Conservation (phyloP, 306 rosid genomes). For the Albizia julibrissin region DNA sequence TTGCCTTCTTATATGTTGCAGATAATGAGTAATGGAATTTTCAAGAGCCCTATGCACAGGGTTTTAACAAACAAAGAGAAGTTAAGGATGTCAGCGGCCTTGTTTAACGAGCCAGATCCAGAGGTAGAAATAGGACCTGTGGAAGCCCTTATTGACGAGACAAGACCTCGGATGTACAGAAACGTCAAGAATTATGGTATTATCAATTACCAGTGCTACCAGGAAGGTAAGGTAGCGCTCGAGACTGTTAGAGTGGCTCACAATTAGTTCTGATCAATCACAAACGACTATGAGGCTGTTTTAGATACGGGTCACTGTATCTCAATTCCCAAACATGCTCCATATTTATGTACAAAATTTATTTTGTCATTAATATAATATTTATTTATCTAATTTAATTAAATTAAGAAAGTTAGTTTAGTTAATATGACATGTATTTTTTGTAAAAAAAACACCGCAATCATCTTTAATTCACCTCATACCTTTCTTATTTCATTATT, state of each 20-base stretch:
- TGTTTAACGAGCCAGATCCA: slow-evolving; percentile 47
- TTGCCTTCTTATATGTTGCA: not conserved
- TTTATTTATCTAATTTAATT: too few species aligned
- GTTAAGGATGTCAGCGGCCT: slow-evolving; percentile 50
- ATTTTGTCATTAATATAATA: too few species aligned
- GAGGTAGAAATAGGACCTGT: slow-evolving; percentile 57
- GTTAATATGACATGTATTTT: too few species aligned
- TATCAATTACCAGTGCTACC: slow-evolving; percentile 47
- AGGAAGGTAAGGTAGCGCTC: slow-evolving; percentile 53
- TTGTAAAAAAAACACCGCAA: too few species aligned
- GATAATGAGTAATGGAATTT: slow-evolving; percentile 62
- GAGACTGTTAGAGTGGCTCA: slow-evolving; percentile 40
- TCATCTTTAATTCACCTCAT: too few species aligned
- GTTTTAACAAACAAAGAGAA: slow-evolving; percentile 49
- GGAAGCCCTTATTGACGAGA: slow-evolving; percentile 37
- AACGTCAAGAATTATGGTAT: slow-evolving; percentile 46
- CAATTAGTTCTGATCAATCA: not conserved
- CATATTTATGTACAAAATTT: too few species aligned
- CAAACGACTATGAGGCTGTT: not conserved
- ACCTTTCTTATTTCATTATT: too few species aligned
- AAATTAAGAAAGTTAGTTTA: too few species aligned
- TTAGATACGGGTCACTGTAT: too few species aligned
- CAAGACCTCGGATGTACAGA: slow-evolving; percentile 46
- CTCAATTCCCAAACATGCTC: too few species aligned
- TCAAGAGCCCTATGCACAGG: slow-evolving; percentile 56